phyloP scores from a whole-genome alignment of 2,329 filamentous ascomycete species.

The Paramyrothecium sp. region DNA sequence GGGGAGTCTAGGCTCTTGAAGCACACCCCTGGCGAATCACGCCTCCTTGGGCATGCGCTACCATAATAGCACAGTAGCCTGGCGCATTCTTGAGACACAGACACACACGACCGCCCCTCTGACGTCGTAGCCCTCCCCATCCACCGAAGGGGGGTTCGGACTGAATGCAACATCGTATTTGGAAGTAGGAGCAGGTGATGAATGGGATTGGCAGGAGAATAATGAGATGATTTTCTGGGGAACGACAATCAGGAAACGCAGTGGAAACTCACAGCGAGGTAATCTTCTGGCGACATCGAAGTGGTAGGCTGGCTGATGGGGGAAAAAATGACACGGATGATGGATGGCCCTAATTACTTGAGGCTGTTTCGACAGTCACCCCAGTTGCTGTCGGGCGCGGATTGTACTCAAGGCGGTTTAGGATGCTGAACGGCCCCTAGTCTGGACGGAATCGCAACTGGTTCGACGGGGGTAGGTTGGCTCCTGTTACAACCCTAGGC shows the following conservation, averaged over 20 bases:
- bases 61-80: no score
- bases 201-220: not conserved
- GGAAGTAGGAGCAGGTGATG: not conserved
- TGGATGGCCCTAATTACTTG: not conserved
- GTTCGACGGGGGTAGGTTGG: not conserved
- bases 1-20: constrained; percentile 17
- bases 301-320: no score
- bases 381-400: not conserved
- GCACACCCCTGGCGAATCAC: constrained; percentile 25
- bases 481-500: not conserved
- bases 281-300: not conserved
- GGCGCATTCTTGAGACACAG: constrained; percentile 35
- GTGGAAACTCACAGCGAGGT: not conserved
- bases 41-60: constrained; percentile 21
- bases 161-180: not conserved
- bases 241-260: no score
- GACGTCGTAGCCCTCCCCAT: constrained; percentile 27
- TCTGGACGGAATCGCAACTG: not conserved
- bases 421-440: not conserved
- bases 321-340: not conserved
- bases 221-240: no score
- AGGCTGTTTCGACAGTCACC: not conserved
- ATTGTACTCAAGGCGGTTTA: not conserved
- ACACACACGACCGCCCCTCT: constrained; percentile 25
- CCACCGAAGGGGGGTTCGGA: constrained; percentile 4